Percentiles rank a stretch among this genome's conserved stretches.
Conservation (phyloP, 2,329 filamentous ascomycete species). For the Colletotrichum plurivorum region DNA sequence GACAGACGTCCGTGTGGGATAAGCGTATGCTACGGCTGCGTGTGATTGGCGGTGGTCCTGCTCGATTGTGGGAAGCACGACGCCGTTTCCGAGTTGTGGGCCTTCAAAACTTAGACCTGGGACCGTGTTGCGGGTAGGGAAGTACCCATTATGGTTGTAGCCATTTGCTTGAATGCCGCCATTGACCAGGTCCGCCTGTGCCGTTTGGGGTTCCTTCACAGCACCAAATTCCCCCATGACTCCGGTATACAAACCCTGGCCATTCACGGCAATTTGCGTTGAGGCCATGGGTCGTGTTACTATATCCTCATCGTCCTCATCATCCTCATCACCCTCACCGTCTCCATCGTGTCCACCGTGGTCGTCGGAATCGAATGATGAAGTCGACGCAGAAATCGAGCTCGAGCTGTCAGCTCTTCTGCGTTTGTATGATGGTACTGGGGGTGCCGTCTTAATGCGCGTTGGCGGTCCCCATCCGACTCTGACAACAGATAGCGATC, state of each 20-base stretch:
- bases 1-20: background rate
- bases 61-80: background rate
- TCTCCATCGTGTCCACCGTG: background rate
- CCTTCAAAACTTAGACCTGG: background rate
- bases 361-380: constrained; percentile 1
- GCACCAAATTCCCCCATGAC: no score
- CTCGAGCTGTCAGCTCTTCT: background rate
- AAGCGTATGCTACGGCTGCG: background rate
- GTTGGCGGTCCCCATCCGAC: constrained; percentile 7
- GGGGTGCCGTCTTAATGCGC: constrained; percentile 11
- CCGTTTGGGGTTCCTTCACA: no score
- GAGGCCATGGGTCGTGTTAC: background rate
- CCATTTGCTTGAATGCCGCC: no score
- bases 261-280: background rate
- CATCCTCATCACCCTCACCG: background rate
- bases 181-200: no score
- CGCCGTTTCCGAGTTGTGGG: background rate
- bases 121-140: no score
- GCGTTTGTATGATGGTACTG: background rate
- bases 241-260: no score
- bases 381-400: background rate
- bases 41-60: background rate
- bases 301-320: background rate
- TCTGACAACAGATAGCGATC: constrained; percentile 1
- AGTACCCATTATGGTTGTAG: no score